Conservation (phyloP, 345 rosid genomes). For the Hibiscus mutabilis region DNA sequence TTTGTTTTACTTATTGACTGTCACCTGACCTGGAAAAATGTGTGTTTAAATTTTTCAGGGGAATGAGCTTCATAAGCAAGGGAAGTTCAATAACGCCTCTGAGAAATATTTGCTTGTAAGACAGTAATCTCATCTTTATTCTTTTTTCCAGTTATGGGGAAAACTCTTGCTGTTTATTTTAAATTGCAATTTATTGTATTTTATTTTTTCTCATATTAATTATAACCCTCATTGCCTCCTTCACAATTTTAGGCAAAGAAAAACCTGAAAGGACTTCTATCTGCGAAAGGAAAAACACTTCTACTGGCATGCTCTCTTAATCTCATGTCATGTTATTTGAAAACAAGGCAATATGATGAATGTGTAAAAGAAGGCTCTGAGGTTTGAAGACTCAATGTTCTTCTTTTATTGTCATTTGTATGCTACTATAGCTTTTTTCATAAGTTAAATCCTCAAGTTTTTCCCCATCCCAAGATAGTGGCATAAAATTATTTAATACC, state of each 20-base stretch:
- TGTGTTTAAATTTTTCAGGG: constrained; percentile 44
- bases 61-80: constrained; percentile 78
- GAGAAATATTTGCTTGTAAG: constrained; percentile 84
- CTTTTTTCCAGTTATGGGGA: not conserved
- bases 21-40: constrained; percentile 2
- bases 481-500: not conserved
- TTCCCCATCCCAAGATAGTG: not conserved
- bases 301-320: constrained; percentile 78
- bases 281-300: constrained; percentile 55
- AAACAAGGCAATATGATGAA: constrained; percentile 54
- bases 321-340: constrained; percentile 94
- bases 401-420: not conserved
- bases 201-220: constrained; percentile 4
- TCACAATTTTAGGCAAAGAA: constrained; percentile 60
- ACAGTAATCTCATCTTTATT: constrained; percentile 11
- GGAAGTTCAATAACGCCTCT: constrained; percentile 57
- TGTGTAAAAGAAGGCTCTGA: constrained; percentile 85
- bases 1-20: not conserved
- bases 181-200: not conserved
- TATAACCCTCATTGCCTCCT: constrained; percentile 1
- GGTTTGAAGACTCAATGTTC: constrained; percentile 33
- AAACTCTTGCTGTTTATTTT: constrained; percentile 1
- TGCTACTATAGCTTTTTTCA: not conserved
- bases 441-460: constrained; percentile 1
- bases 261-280: constrained; percentile 59